A percentile compares a stretch with the other conserved stretches of the same genome.
Evolutionary conservation across 2,329 filamentous ascomycete genomes (phyloP).

Genomic region (Ascochyta clinopodiicola): DNA sequence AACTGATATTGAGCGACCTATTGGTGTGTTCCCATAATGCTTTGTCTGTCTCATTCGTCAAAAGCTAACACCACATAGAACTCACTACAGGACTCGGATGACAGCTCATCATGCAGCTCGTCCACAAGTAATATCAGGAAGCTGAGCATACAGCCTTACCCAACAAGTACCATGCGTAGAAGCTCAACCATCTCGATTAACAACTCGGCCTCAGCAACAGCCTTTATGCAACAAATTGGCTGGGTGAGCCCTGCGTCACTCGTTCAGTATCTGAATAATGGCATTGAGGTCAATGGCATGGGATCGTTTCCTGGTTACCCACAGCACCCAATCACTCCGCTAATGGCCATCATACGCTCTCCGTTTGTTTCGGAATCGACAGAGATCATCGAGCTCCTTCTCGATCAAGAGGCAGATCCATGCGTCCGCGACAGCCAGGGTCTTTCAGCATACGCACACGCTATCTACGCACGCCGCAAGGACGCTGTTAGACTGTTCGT

Average conservation of each 20-base stretch:
- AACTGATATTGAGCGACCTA: slow-evolving; percentile 12
- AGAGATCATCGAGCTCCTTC: slow-evolving; percentile 14
- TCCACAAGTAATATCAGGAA: slow-evolving; percentile 3
- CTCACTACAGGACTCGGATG: slow-evolving; percentile 14
- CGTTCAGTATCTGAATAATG: slow-evolving; percentile 15
- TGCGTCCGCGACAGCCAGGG: slow-evolving; percentile 14
- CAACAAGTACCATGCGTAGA: slow-evolving; percentile 11
- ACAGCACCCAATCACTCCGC: slow-evolving; percentile 15
- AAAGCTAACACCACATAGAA: neutral
- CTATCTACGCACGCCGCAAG: slow-evolving; percentile 16
- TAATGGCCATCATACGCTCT: slow-evolving; percentile 18
- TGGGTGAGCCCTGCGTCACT: slow-evolving; percentile 20
- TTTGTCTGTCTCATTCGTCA: neutral
- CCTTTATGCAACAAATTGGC: slow-evolving; percentile 17
- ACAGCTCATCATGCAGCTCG: slow-evolving; percentile 16
- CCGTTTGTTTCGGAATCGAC: slow-evolving; percentile 16
- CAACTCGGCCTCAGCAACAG: slow-evolving; percentile 14
- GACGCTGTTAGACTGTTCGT: slow-evolving; percentile 7
- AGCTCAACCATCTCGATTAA: slow-evolving; percentile 6
- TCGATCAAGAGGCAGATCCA: slow-evolving; percentile 17
- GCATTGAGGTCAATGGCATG: slow-evolving; percentile 17
- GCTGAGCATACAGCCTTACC: slow-evolving; percentile 14
- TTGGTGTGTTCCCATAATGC: neutral
- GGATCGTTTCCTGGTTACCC: slow-evolving; percentile 16
- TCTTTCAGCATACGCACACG: slow-evolving; percentile 16